phyloP scores from a whole-genome alignment of 805 yeast genomes.

The Wickerhamomyces strasburgensis region DNA sequence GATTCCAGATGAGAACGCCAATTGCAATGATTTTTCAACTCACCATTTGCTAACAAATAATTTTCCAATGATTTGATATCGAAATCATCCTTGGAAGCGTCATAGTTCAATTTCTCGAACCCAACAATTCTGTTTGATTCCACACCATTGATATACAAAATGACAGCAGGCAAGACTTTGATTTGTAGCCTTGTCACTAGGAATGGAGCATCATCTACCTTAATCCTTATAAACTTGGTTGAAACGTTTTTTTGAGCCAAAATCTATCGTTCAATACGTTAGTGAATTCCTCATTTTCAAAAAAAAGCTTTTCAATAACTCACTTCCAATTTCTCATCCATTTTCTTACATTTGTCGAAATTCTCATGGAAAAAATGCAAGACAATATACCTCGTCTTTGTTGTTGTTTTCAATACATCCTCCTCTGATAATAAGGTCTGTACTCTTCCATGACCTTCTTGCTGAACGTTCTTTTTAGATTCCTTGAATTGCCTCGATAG shows the following conservation, averaged over 20 bases:
- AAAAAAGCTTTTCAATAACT: too few species aligned
- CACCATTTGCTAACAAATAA: conserved; percentile 27
- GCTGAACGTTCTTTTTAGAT: conserved; percentile 28
- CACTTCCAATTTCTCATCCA: conserved; percentile 42
- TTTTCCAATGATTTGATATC: conserved; percentile 44
- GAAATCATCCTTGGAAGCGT: conserved; percentile 42
- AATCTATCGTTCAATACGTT: too few species aligned
- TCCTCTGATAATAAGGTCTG: conserved; percentile 45
- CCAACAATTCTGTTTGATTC: conserved; percentile 64
- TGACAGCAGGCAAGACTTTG: conserved; percentile 66
- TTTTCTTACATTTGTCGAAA: conserved; percentile 54
- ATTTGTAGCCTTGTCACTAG: conserved; percentile 58
- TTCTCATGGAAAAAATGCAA: conserved; percentile 61
- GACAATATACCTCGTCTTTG: conserved; percentile 37
- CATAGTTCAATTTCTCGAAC: conserved; percentile 51
- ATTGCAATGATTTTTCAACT: not conserved
- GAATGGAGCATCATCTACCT: conserved; percentile 68
- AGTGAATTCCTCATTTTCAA: too few species aligned
- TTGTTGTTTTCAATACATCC: conserved; percentile 47
- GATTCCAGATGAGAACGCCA: not conserved
- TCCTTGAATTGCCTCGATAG: conserved; percentile 38
- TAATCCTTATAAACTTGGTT: conserved; percentile 47
- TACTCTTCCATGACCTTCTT: conserved; percentile 41
- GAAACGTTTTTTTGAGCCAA: conserved; percentile 56
- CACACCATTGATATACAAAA: conserved; percentile 54